These are phyloP conservation scores for Amaranthus cruentus DNA, from an alignment of 148 eudicot genomes.

Conservation along the genomic window DNA sequence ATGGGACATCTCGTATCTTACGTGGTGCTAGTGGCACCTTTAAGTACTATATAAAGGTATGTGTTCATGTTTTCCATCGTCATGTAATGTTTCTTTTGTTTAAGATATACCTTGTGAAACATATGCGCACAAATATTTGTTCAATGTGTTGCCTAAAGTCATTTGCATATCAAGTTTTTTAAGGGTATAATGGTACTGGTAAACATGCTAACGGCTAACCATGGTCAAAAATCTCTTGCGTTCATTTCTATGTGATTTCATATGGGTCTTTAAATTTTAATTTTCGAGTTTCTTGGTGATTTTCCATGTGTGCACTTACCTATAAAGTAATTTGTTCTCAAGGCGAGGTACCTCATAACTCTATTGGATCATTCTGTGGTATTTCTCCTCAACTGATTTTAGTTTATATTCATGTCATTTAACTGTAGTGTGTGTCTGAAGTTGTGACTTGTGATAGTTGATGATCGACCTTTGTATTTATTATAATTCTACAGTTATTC, in stretches of 20 bases:
- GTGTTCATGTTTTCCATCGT: slow-evolving; percentile 9
- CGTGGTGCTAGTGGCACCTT: slow-evolving; percentile 84
- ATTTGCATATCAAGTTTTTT: not conserved
- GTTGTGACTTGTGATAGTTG: not conserved
- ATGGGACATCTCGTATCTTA: slow-evolving; percentile 67
- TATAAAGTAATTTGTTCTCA: not conserved
- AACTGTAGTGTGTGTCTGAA: not conserved
- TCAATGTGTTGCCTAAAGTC: not conserved
- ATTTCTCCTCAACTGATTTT: not conserved
- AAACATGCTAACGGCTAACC: not conserved
- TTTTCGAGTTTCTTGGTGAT: not conserved
- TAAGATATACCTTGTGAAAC: not conserved
- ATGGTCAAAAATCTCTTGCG: not conserved
- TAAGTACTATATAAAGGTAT: slow-evolving; percentile 95
- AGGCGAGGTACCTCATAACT: not conserved
- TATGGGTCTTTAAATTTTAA: not conserved
- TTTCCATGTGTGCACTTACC: not conserved
- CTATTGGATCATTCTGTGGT: not conserved
- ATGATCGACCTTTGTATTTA: not conserved
- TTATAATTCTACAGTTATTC: not conserved
- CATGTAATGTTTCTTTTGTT: slow-evolving; percentile 9
- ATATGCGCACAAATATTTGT: too few relatives aligned
- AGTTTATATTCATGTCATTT: not conserved
- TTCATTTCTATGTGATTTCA: not conserved
- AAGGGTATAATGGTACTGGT: not conserved